A percentile compares a stretch with the other conserved stretches of the same genome.
These are phyloP conservation scores for Pseudodiploospora longispora DNA, from an alignment of 2,329 filamentous ascomycete genomes.

Conservation along the genomic window DNA sequence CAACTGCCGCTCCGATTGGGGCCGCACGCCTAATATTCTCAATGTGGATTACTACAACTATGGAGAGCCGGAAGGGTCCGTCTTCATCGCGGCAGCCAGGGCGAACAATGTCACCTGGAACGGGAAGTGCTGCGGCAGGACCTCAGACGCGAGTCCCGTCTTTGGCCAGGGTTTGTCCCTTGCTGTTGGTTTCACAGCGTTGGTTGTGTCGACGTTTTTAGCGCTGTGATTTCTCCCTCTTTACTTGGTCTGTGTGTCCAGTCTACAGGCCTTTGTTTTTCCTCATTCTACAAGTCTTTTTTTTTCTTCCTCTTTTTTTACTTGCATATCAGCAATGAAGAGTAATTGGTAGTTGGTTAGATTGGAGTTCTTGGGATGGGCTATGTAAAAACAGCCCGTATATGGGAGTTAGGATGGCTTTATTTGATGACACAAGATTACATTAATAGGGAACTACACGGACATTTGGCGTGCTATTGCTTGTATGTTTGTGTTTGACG, in stretches of 20 bases:
- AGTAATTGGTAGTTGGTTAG: too few species aligned
- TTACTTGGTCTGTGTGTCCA: not conserved
- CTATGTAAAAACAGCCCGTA: too few species aligned
- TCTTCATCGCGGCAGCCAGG: slow-evolving; percentile 64
- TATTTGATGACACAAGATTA: too few species aligned
- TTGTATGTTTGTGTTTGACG: too few species aligned
- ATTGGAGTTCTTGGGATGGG: too few species aligned
- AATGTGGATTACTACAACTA: slow-evolving; percentile 82
- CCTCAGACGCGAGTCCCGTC: too few species aligned
- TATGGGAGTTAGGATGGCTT: too few species aligned
- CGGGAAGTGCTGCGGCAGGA: slow-evolving; percentile 45
- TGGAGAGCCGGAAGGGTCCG: slow-evolving; percentile 57
- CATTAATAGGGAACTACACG: too few species aligned
- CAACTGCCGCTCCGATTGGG: slow-evolving; percentile 57
- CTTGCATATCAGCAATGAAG: not conserved
- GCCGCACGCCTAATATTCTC: slow-evolving; percentile 64
- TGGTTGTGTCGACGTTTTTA: slow-evolving; percentile 11
- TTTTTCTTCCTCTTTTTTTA: not conserved
- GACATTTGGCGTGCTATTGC: too few species aligned
- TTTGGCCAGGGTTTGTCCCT: not conserved
- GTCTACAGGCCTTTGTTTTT: too few species aligned
- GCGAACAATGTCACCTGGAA: slow-evolving; percentile 68
- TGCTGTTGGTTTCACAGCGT: slow-evolving; percentile 11
- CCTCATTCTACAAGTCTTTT: not conserved
- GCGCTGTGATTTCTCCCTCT: not conserved